These are phyloP conservation scores for Flammula alnicola DNA, from an alignment of 1,284 basidiomycete species.

Conservation along the genomic window DNA sequence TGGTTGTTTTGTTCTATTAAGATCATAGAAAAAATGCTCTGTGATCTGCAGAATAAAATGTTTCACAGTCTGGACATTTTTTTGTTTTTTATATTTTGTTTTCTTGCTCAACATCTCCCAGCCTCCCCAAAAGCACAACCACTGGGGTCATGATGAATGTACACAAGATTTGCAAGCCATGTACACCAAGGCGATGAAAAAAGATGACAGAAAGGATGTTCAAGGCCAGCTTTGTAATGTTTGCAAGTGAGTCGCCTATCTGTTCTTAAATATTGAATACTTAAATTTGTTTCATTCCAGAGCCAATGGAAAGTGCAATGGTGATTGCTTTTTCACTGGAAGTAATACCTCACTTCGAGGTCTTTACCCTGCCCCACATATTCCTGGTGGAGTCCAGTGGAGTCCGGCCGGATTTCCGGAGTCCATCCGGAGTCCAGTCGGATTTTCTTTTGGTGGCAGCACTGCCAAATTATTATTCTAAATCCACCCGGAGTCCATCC, in stretches of 20 bases:
- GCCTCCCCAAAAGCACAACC: slow-evolving; percentile 14
- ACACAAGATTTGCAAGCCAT: slow-evolving; percentile 19
- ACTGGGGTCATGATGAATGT: slow-evolving; percentile 19
- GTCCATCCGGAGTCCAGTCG: too few relatives aligned
- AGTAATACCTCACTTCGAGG: slow-evolving; percentile 3
- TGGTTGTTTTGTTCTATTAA: too few relatives aligned
- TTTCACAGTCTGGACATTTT: too few relatives aligned
- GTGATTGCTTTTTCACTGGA: slow-evolving; percentile 1
- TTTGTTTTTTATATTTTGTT: background rate
- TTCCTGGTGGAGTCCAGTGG: too few relatives aligned
- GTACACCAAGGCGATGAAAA: slow-evolving; percentile 8
- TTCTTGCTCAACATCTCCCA: background rate
- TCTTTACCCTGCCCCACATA: too few relatives aligned
- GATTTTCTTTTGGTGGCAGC: too few relatives aligned
- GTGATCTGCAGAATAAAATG: too few relatives aligned
- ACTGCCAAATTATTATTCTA: too few relatives aligned
- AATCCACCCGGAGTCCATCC: too few relatives aligned
- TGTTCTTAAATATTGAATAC: background rate
- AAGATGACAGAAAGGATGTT: slow-evolving; percentile 1
- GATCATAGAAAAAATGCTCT: too few relatives aligned
- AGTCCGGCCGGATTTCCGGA: too few relatives aligned
- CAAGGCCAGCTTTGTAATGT: slow-evolving; percentile 18
- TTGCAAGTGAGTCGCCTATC: slow-evolving; percentile 19
- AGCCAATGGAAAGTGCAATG: background rate
- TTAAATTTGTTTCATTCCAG: background rate